Conservation (phyloP, 768 basidiomycete species). For the Kwoniella newhampshirensis region DNA sequence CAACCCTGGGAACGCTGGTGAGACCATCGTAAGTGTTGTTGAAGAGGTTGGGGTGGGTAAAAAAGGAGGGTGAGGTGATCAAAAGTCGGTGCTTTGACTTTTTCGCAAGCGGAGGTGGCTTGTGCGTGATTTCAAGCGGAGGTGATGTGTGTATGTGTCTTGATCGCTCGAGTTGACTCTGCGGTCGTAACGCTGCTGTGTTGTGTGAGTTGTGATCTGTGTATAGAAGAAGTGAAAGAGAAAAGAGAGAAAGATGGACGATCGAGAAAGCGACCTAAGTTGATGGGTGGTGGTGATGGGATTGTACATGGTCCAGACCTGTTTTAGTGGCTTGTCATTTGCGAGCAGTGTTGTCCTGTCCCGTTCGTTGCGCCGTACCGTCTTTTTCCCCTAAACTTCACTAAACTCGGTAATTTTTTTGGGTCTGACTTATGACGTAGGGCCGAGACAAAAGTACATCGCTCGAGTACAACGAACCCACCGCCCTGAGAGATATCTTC, state of each 20-base stretch:
- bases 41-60: slow-evolving; percentile 2
- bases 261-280: not conserved
- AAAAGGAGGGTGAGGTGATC: slow-evolving; percentile 1
- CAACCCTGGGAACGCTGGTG: slow-evolving; percentile 67
- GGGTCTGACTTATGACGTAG: too few species aligned
- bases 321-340: not conserved
- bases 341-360: too few species aligned
- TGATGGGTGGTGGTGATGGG: not conserved
- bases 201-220: not conserved
- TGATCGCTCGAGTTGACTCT: slow-evolving; percentile 1
- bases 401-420: too few species aligned
- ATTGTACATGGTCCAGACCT: not conserved
- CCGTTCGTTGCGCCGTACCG: too few species aligned
- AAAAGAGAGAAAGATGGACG: not conserved
- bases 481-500: too few species aligned
- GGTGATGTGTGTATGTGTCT: not conserved
- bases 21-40: slow-evolving; percentile 49
- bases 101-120: too few species aligned
- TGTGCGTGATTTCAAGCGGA: not conserved
- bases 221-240: not conserved
- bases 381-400: too few species aligned
- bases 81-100: not conserved
- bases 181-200: too few species aligned
- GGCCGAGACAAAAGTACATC: too few species aligned
- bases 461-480: too few species aligned